Evolutionary conservation across 2,329 filamentous ascomycete species (phyloP), one percentile per base, ranked within the genome.

Genomic region (Penicillium vulpinum): DNA sequence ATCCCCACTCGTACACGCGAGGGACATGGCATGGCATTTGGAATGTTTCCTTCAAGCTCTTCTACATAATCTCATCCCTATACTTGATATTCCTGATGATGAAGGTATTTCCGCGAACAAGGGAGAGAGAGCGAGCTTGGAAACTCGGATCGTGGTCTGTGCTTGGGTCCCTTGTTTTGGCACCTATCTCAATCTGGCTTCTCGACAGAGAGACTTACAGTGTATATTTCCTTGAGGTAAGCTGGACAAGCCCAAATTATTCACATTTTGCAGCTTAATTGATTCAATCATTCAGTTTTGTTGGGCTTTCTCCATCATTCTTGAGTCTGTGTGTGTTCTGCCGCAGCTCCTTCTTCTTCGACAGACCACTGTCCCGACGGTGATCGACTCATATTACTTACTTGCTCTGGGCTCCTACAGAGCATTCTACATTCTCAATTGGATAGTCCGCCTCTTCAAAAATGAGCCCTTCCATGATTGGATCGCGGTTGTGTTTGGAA

Each of bases 341-440:
- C 93, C 93, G 0, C 93, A 97, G 73, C 87, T 97, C 1, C 84
- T 97, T 6, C 87, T 97, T 41, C 85, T 97, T 15, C 90, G 93
- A 58, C 92, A 97, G 75, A 97, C 93, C n/a, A 92, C 88, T 26
- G 91, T 97, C 0, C 93, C 93, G 0, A 97, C 93, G 47, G 93
- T 97, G 45, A 92, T 97, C 76, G 91, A 96, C 73, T 96, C 91
- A n/a, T 96, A 90, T 78, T 97, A 97, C 75, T 89, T 97, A 54
- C 80, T 94, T 48, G 87, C 91, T 0, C 84, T 97, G 1, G 93
- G 92, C 35, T 88, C 88, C 13, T 97, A 97, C 77, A 90, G 93
- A 56, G 90, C 82, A 47, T 85, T 97, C 60, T 97, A 97, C 77
- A 88, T 96, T 59, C 75, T 96, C 46, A 97, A 96, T 74, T 97